phyloP scores from a whole-genome alignment of 31 red algal species.

The Bonnemaisonia californica region DNA sequence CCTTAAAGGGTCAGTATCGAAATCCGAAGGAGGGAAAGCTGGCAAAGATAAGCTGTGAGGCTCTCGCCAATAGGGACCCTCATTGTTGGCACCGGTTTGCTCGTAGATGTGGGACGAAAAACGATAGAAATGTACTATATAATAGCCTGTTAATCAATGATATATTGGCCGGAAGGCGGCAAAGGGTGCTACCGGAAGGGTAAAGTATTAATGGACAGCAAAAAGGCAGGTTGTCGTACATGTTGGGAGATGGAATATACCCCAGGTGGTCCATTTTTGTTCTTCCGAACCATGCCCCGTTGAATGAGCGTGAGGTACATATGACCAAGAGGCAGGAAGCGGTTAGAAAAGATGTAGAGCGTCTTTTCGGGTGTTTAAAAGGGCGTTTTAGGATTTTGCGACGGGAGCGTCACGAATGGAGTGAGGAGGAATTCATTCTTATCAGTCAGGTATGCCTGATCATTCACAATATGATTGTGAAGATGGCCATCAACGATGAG shows the following conservation, averaged over 20 bases:
- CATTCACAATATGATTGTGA: no score
- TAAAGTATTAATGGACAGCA: not conserved
- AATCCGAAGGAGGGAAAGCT: not conserved
- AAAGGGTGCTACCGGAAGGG: not conserved
- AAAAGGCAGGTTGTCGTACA: not conserved
- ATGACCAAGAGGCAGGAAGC: not conserved
- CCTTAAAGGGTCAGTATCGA: not conserved
- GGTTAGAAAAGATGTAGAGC: not conserved
- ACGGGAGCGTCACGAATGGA: not conserved
- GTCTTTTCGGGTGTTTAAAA: slow-evolving; percentile 1
- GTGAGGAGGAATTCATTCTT: not conserved
- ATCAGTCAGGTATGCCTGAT: slow-evolving; percentile 7
- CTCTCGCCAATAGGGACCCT: not conserved
- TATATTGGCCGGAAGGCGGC: not conserved
- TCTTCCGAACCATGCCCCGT: not conserved
- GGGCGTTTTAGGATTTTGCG: slow-evolving; percentile 14
- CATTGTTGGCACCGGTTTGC: not conserved
- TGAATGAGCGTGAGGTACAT: not conserved
- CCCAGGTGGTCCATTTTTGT: no score
- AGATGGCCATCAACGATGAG: no score
- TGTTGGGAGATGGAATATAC: not conserved
- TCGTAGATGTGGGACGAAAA: not conserved
- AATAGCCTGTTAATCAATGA: not conserved
- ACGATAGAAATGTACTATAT: not conserved
- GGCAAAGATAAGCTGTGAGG: not conserved